phyloP scores from a whole-genome alignment of 2,329 filamentous ascomycete species.

The Sporothrix protearum region DNA sequence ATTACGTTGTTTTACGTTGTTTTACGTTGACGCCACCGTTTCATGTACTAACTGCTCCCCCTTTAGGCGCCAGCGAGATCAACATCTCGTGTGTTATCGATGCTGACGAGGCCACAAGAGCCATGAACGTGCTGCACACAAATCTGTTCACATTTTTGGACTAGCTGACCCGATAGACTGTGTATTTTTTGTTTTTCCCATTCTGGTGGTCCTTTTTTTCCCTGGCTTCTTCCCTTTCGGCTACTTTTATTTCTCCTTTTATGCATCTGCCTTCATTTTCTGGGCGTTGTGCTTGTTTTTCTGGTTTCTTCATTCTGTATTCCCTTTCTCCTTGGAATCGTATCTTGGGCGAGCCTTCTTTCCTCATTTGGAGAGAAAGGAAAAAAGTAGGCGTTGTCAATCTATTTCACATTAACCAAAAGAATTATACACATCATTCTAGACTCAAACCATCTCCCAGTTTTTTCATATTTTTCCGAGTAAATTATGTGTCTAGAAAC shows the following conservation, averaged over 20 bases:
- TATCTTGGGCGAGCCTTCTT: not conserved
- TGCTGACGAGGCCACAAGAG: slow-evolving; percentile 81
- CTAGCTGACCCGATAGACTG: slow-evolving; percentile 36
- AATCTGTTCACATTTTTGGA: slow-evolving; percentile 96
- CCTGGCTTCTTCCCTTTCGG: not conserved
- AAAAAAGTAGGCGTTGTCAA: not conserved
- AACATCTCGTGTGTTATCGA: slow-evolving; percentile 99
- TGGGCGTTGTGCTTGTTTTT: slow-evolving; percentile 11
- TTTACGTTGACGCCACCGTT: too few relatives aligned
- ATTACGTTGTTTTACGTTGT: too few relatives aligned
- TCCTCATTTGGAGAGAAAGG: not conserved
- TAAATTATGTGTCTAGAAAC: not conserved
- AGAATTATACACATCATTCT: not conserved
- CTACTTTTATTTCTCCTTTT: not conserved
- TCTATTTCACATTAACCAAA: not conserved
- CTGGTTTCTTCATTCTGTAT: not conserved
- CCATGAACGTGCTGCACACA: slow-evolving; percentile 94
- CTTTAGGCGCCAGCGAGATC: slow-evolving; percentile 87
- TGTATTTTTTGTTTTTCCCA: slow-evolving; percentile 8
- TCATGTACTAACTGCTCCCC: not conserved
- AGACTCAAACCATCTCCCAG: not conserved
- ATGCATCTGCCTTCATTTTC: slow-evolving; percentile 6
- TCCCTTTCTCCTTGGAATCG: not conserved
- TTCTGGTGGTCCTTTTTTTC: not conserved
- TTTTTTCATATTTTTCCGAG: not conserved